phyloP scores from a whole-genome alignment of 2,329 filamentous ascomycete genomes.

The Thelonectria discophora region DNA sequence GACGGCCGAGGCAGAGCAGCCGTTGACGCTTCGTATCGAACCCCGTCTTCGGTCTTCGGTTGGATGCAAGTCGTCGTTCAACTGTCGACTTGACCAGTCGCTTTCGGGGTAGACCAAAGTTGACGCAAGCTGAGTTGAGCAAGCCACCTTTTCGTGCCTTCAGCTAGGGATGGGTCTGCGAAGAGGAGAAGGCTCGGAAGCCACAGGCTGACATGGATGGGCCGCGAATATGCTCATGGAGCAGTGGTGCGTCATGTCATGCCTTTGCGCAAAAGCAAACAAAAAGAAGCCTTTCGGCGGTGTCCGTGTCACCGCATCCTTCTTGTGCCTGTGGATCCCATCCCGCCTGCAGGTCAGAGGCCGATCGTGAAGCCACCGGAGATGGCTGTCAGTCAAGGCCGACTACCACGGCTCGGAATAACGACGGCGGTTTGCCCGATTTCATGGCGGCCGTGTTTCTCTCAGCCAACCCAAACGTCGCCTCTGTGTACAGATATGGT shows the following conservation, averaged over 20 bases:
- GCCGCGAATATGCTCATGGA: background rate
- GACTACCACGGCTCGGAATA: background rate
- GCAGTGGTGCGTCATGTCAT: slow-evolving; percentile 8
- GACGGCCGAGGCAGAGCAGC: slow-evolving; percentile 5
- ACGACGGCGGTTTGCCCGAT: background rate
- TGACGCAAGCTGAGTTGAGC: slow-evolving; percentile 14
- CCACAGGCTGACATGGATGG: slow-evolving; percentile 16
- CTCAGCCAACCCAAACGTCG: background rate
- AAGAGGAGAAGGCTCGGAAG: slow-evolving; percentile 4
- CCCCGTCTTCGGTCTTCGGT: slow-evolving; percentile 11
- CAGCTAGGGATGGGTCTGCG: slow-evolving; percentile 23
- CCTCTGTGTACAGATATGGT: background rate
- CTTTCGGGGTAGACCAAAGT: background rate
- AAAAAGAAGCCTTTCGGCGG: slow-evolving; percentile 7
- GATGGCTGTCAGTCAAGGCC: background rate
- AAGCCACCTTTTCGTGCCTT: slow-evolving; percentile 14
- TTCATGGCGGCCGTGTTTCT: background rate
- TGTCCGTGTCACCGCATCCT: slow-evolving; percentile 1
- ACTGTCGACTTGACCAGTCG: slow-evolving; percentile 16
- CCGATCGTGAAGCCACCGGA: slow-evolving; percentile 13
- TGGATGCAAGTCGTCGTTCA: slow-evolving; percentile 2
- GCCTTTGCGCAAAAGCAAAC: slow-evolving; percentile 6
- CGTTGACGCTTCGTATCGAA: slow-evolving; percentile 13
- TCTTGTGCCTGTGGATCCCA: slow-evolving; percentile 12
- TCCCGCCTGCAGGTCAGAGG: slow-evolving; percentile 12